These are phyloP conservation scores for Parietaria judaica DNA, from an alignment of 306 rosid species.

Conservation along the genomic window DNA sequence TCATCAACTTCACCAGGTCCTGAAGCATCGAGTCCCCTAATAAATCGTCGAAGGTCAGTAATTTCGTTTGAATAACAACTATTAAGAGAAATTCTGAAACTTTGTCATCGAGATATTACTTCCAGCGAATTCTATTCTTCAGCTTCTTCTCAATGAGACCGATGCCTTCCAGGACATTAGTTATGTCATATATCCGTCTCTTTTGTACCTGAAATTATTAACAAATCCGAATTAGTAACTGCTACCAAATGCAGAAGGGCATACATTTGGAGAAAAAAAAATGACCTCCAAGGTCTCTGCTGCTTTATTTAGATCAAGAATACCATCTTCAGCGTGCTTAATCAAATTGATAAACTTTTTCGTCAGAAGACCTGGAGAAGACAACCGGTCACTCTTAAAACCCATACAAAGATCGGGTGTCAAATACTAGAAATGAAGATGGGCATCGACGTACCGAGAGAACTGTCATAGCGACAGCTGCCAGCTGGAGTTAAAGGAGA, in stretches of 20 bases:
- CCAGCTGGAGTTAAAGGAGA: constrained; percentile 89
- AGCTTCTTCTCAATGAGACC: constrained; percentile 97
- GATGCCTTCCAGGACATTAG: constrained; percentile 97
- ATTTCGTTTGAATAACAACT: constrained; percentile 19
- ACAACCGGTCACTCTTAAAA: constrained; percentile 19
- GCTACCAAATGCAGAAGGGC: constrained; percentile 7
- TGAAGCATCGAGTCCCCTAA: constrained; percentile 80
- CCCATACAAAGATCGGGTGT: constrained; percentile 12
- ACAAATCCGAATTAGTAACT: constrained; percentile 22
- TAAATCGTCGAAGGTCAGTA: constrained; percentile 25
- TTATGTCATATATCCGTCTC: constrained; percentile 97
- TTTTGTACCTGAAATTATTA: constrained; percentile 69
- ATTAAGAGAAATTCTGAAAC: constrained; percentile 7
- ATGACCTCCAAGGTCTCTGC: constrained; percentile 89
- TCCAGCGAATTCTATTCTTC: constrained; percentile 93
- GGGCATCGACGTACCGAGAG: constrained; percentile 58
- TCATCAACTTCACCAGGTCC: constrained; percentile 57
- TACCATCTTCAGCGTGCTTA: constrained; percentile 89
- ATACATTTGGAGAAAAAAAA: constrained; percentile 11
- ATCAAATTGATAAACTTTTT: constrained; percentile 88
- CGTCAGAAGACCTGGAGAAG: constrained; percentile 76
- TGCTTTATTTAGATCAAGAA: constrained; percentile 91
- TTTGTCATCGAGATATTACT: constrained; percentile 47
- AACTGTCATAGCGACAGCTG: constrained; percentile 89
- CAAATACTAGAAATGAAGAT: constrained; percentile 10